phyloP scores from a whole-genome alignment of 2,329 filamentous ascomycete species.

The Scolecobasidium constrictum region DNA sequence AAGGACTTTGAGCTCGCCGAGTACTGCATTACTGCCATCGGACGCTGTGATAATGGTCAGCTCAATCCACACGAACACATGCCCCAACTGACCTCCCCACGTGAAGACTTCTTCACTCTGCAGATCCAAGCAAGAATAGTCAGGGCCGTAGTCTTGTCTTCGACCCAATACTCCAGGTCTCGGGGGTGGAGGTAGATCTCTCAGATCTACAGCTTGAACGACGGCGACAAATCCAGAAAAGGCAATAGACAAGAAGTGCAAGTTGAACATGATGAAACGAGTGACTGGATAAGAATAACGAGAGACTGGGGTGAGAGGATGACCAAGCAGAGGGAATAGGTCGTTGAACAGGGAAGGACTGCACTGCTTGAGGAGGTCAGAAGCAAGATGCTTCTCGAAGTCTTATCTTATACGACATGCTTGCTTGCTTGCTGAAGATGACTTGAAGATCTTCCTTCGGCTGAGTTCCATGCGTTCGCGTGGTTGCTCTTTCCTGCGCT shows the following conservation, averaged over 20 bases:
- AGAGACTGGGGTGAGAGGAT: no score
- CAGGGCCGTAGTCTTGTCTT: background rate
- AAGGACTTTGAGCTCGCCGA: constrained; percentile 15
- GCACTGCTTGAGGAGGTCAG: no score
- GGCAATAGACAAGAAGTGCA: background rate
- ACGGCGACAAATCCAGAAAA: background rate
- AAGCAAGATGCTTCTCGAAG: no score
- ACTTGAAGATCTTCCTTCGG: no score
- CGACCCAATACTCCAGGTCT: background rate
- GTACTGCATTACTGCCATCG: constrained; percentile 5
- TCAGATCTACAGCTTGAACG: background rate
- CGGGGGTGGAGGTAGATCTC: background rate
- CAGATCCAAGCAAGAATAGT: background rate
- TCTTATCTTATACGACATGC: no score
- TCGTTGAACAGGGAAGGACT: no score
- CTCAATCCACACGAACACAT: background rate
- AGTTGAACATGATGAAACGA: background rate
- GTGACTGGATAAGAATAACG: background rate
- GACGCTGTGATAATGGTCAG: background rate
- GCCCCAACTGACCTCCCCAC: background rate
- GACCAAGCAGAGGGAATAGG: no score
- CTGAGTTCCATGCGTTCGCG: no score
- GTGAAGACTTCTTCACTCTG: constrained; percentile 1
- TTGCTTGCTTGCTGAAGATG: no score
- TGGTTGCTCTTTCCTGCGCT: no score